Percentiles rank a stretch among this genome's conserved stretches.
Evolutionary conservation across 768 basidiomycete genomes (phyloP).

Genomic region (Clathrus columnatus): DNA sequence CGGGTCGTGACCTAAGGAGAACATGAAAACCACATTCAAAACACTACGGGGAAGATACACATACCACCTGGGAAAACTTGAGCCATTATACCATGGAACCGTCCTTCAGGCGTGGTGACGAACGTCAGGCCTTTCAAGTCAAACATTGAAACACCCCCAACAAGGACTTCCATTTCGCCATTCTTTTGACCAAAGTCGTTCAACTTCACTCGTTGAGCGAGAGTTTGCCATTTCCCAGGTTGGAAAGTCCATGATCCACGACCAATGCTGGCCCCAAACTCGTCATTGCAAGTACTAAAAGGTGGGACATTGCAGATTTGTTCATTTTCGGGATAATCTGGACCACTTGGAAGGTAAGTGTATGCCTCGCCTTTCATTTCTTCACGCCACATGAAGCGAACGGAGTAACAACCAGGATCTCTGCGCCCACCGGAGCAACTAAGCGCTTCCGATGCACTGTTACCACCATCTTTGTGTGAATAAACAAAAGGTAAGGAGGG

Average conservation of each 20-base stretch:
- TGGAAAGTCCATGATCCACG: constrained; percentile 19
- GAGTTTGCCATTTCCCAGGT: constrained; percentile 19
- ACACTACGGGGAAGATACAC: constrained; percentile 7
- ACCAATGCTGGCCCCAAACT: constrained; percentile 8
- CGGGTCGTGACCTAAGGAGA: constrained; percentile 6
- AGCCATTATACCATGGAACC: constrained; percentile 8
- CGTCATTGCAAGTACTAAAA: constrained; percentile 2
- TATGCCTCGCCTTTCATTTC: constrained; percentile 68
- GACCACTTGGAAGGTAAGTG: constrained; percentile 10
- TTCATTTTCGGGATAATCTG: constrained; percentile 27
- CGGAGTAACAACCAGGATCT: constrained; percentile 74
- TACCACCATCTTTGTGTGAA: constrained; percentile 39
- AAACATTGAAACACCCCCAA: constrained; percentile 17
- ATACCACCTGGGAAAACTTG: constrained; percentile 15
- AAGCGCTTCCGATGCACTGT: constrained; percentile 17
- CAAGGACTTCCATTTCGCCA: constrained; percentile 22
- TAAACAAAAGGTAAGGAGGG: background rate
- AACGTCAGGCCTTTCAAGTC: constrained; percentile 10
- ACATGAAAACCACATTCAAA: background rate
- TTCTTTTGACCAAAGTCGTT: constrained; percentile 21
- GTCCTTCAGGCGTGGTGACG: background rate
- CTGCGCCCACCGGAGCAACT: constrained; percentile 66
- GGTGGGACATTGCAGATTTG: constrained; percentile 34
- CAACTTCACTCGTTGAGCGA: constrained; percentile 21
- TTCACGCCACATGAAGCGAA: constrained; percentile 29